These are phyloP conservation scores for Pseudonitzschia multiseries DNA, from an alignment of 108 stramenopile genomes.

Conservation along the genomic window DNA sequence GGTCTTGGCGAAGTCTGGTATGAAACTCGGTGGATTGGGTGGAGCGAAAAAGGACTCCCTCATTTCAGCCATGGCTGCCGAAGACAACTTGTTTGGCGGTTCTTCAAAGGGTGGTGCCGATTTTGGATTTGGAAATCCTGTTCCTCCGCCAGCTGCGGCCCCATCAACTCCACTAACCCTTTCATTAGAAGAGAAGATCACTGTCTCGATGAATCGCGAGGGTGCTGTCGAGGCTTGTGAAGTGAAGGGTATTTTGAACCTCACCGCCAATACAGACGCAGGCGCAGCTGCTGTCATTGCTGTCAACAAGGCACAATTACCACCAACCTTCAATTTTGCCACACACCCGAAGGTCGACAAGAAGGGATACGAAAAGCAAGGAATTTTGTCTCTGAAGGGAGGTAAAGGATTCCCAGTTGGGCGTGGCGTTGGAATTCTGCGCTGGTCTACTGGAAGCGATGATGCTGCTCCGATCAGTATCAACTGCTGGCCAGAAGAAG, in stretches of 20 bases:
- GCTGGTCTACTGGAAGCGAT: slow-evolving; percentile 87
- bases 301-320: slow-evolving; percentile 79
- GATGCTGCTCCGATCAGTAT: slow-evolving; percentile 94
- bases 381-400: slow-evolving; percentile 89
- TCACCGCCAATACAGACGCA: slow-evolving; percentile 96
- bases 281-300: slow-evolving; percentile 80
- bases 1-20: slow-evolving; percentile 88
- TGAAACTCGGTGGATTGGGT: slow-evolving; percentile 78
- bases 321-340: slow-evolving; percentile 81
- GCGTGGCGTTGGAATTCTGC: slow-evolving; percentile 91
- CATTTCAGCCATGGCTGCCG: slow-evolving; percentile 94
- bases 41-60: slow-evolving; percentile 83
- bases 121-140: slow-evolving; percentile 49
- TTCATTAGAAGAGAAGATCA: slow-evolving; percentile 90
- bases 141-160: slow-evolving; percentile 48
- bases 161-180: slow-evolving; percentile 90
- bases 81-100: slow-evolving; percentile 88
- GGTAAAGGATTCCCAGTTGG: slow-evolving; percentile 93
- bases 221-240: slow-evolving; percentile 90
- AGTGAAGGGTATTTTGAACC: slow-evolving; percentile 94
- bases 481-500: slow-evolving; percentile 99
- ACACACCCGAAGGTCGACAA: slow-evolving; percentile 98
- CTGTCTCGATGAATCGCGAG: slow-evolving; percentile 89
- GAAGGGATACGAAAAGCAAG: slow-evolving; percentile 84
- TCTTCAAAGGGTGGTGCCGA: slow-evolving; percentile 43